Percentiles rank a stretch among this genome's conserved stretches.
Conservation (phyloP, 257 asterid genomes). For the Rehmannia glutinosa region DNA sequence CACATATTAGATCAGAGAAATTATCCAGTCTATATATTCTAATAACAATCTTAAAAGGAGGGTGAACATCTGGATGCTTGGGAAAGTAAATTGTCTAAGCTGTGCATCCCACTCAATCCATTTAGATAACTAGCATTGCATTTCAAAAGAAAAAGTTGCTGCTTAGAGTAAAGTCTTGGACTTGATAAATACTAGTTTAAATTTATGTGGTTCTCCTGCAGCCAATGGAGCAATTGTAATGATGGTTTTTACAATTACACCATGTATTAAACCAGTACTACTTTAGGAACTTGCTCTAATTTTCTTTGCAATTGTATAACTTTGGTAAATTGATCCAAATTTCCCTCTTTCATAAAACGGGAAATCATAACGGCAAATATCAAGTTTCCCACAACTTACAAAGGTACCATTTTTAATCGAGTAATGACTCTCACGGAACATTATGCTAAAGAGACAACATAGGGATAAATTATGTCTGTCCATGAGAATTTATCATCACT, state of each 20-base stretch:
- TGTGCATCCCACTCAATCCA: neutral
- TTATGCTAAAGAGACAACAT: neutral
- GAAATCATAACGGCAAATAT: neutral
- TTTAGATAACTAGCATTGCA: neutral
- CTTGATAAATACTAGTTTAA: neutral
- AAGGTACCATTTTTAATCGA: neutral
- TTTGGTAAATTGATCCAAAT: no score
- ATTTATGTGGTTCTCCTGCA: no score
- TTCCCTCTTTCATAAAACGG: no score
- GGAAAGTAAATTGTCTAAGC: neutral
- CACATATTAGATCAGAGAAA: neutral
- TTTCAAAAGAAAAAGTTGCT: neutral
- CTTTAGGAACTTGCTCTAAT: no score
- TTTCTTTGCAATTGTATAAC: no score
- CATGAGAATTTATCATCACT: no score
- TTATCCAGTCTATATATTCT: neutral
- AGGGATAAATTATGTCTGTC: no score
- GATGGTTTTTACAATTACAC: no score
- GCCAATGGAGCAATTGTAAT: no score
- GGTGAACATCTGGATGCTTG: neutral
- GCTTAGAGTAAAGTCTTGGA: neutral
- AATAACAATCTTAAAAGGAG: neutral
- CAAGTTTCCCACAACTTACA: neutral
- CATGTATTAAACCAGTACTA: no score
- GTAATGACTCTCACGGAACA: neutral